These are phyloP conservation scores for Phytopythium helicoides DNA, from an alignment of 352 stramenopile genomes.

Conservation along the genomic window DNA sequence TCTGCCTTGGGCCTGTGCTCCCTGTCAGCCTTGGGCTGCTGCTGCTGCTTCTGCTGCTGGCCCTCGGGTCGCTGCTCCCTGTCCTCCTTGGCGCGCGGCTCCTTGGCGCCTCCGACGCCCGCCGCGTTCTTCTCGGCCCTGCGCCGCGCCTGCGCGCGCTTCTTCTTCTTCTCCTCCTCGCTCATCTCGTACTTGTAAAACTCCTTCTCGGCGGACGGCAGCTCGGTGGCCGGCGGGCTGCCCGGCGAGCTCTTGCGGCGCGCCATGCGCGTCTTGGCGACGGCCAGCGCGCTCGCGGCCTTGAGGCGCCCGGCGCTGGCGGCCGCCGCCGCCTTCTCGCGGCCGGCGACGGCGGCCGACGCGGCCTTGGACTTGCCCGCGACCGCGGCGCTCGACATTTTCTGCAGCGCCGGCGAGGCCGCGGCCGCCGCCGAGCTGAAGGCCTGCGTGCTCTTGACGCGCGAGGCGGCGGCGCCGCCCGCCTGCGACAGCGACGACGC, in stretches of 20 bases:
- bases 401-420: conserved; percentile 58
- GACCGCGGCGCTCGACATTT: conserved; percentile 26
- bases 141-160: conserved; percentile 60
- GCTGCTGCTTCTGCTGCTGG: conserved; percentile 17
- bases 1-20: conserved; percentile 13
- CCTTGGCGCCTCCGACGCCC: conserved; percentile 10
- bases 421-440: conserved; percentile 57
- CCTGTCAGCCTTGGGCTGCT: not conserved
- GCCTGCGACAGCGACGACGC: conserved; percentile 72
- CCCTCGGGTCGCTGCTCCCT: conserved; percentile 11
- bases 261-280: conserved; percentile 59
- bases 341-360: conserved; percentile 47
- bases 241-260: conserved; percentile 19
- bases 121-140: conserved; percentile 61
- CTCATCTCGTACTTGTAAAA: conserved; percentile 86
- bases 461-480: conserved; percentile 44
- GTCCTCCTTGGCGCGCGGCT: conserved; percentile 5
- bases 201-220: conserved; percentile 55
- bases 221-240: conserved; percentile 14
- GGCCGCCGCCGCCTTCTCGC: conserved; percentile 48
- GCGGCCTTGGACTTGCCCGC: conserved; percentile 46
- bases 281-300: conserved; percentile 41
- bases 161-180: conserved; percentile 71
- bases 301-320: conserved; percentile 52
- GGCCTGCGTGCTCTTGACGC: conserved; percentile 60